A percentile compares a stretch with the other conserved stretches of the same genome.
phyloP scores from a whole-genome alignment of 192 early-diverging fungal species.

The Thoreauomyces humboldtii region DNA sequence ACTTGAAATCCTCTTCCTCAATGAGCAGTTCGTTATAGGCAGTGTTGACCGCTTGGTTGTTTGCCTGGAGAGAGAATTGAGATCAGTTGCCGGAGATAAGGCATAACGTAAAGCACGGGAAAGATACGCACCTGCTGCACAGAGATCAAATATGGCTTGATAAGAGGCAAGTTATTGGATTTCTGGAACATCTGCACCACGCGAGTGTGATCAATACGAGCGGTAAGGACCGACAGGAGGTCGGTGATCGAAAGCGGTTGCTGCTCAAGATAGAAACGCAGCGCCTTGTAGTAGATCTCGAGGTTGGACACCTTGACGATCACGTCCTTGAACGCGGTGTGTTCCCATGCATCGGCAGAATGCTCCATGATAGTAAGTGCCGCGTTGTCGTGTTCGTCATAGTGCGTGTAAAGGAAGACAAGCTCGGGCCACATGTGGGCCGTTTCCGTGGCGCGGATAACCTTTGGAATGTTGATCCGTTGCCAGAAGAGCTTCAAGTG shows the following conservation, averaged over 20 bases:
- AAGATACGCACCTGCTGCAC: slow-evolving; percentile 68
- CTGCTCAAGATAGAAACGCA: slow-evolving; percentile 94
- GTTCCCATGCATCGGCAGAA: slow-evolving; percentile 95
- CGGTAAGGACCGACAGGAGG: slow-evolving; percentile 80
- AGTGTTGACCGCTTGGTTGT: slow-evolving; percentile 93
- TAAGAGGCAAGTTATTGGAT: slow-evolving; percentile 94
- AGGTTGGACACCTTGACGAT: slow-evolving; percentile 95
- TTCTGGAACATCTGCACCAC: slow-evolving; percentile 98
- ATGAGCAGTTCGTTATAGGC: slow-evolving; percentile 95
- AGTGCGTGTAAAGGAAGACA: slow-evolving; percentile 97
- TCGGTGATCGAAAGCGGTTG: slow-evolving; percentile 95
- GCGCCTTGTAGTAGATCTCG: slow-evolving; percentile 98
- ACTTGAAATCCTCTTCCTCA: slow-evolving; percentile 96
- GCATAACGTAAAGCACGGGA: too few relatives aligned
- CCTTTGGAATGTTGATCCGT: slow-evolving; percentile 99
- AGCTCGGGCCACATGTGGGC: slow-evolving; percentile 96
- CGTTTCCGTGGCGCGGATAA: slow-evolving; percentile 88
- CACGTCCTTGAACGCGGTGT: slow-evolving; percentile 93
- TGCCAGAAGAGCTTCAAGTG: slow-evolving; percentile 96
- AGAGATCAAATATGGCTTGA: slow-evolving; percentile 93
- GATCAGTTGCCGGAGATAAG: too few relatives aligned
- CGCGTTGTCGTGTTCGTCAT: slow-evolving; percentile 99
- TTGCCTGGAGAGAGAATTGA: slow-evolving; percentile 55
- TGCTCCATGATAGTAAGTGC: slow-evolving; percentile 93
- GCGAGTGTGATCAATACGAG: slow-evolving; percentile 93